Base-by-base conservation (phyloP, 176 grass and related monocot species). In the Lolium perenne region DNA sequence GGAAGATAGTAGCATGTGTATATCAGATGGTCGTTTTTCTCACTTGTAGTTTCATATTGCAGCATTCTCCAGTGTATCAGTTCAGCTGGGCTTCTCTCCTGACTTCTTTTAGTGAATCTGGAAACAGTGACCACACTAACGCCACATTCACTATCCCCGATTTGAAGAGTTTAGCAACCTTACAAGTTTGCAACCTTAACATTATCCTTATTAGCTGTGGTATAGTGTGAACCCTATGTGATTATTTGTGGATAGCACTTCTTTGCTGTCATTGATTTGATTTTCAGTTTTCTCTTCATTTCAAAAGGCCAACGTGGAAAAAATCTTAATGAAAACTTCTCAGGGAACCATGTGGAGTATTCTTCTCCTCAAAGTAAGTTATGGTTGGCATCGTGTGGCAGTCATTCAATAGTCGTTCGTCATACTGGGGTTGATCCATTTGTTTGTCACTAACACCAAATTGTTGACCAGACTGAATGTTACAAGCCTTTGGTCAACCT, bases 101-200 rank as follows among this genome's bases (percentile, higher is more conserved):
- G 77, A 82, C 61, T 74, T 90, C 71, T 63, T 97, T 97, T 61
- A 69, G 50, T 80, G 90, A 94, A 76, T 88, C 83, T 89, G 88
- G 76, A 17, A 75, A 88, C 22, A 87, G 88, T 66, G 83, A 84
- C 69, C 79, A 87, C 67, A 82, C 85, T 35, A 88, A 97, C 91
- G 92, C 92, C 75, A 94, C 26, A 70, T 94, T 97, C 89, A 64
- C 85, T 59, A 87, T 97, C 85, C 86, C 86, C 21, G 88, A 90
- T 63, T 25, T 94, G 76, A 80, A 88, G 84, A 97, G 84, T 64
- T 84, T 71, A 45, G 40, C 38, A 71, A 45, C 68, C 68, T 45
- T 38, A 9, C 17, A 17, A 71, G 68, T 9, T n/a, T 45, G 38
- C 68, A 71, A 45, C 38, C 70, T 73, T 22, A 73, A 73, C 70